Evolutionary conservation across 345 rosid genomes (phyloP), one percentile per base, ranked within the genome.

Genomic region (Balakata baccata): DNA sequence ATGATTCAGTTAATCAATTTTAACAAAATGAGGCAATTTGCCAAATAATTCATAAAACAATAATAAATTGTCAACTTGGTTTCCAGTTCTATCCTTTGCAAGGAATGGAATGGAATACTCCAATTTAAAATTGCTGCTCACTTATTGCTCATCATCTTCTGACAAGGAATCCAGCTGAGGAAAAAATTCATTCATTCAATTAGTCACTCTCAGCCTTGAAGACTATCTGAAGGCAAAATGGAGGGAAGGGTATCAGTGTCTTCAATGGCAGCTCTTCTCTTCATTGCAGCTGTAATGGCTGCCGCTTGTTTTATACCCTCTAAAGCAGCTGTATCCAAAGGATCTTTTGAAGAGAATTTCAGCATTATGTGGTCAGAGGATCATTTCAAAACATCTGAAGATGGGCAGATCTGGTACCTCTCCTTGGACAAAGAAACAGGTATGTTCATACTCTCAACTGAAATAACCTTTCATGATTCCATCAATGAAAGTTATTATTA

Each of bases 331-430:
- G 50, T 25, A n/a, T 74, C 97, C 20, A 80, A 81, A 64, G 82
- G 75, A 12, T 85, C 94, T 0, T 94, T 94, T 69, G 85, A 89
- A 51, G 99, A 94, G n/a, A 89, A 94, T 54, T 94, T 94, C 86
- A 82, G 82, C 51, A 94, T 94, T 11, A 94, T 94, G 99, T 94
- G 93, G 92, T 89, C 97, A 7, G 94, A 94, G 58, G 81, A 89
- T 18, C 98, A 94, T 79, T 94, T 94, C 85, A 92, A 86, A 72
- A 90, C 98, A 59, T 94, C 99, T 22, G 91, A 86, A 69, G 98
- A 92, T 74, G 97, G 99, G 22, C 87, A 90, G 92, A 92, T 90
- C 96, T 94, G 99, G 99, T 86, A 87, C 80, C 92, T 94, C 57
- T 82, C 98, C 0, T 63, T 94, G 71, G 98, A 94, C 83, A 94